Percentiles rank a stretch among this genome's conserved stretches.
Evolutionary conservation across 257 asterid species (phyloP).

Genomic region (Solanum verrucosum): DNA sequence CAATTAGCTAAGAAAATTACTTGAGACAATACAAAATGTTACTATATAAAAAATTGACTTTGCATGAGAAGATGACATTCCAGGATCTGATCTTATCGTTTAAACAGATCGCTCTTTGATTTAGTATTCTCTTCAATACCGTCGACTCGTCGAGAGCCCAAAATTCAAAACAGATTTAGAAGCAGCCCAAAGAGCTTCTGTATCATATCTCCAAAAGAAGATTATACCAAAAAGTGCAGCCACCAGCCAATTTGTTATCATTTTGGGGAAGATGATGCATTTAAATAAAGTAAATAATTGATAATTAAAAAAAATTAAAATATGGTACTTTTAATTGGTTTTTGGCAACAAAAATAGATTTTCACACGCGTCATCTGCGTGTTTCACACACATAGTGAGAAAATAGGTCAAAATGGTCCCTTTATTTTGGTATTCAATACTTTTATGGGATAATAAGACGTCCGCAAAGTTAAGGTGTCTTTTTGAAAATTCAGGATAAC

Average conservation of each 20-base stretch:
- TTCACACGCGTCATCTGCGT: no score
- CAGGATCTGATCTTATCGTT: constrained; percentile 61
- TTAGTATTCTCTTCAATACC: constrained; percentile 42
- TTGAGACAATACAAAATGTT: constrained; percentile 33
- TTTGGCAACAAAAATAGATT: no score
- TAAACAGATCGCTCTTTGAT: constrained; percentile 63
- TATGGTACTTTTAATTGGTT: no score
- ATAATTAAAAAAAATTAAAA: no score
- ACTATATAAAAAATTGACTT: constrained; percentile 48
- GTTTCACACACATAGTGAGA: no score
- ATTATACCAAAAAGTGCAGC: constrained; percentile 19
- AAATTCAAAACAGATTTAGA: constrained; percentile 52
- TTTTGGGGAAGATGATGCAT: no score
- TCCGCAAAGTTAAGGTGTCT: no score
- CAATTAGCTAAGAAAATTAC: constrained; percentile 21
- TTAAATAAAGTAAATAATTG: no score
- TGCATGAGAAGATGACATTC: constrained; percentile 92
- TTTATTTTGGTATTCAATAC: no score
- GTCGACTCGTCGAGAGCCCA: constrained; percentile 15
- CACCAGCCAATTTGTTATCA: constrained; percentile 29
- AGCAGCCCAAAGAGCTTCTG: constrained; percentile 58
- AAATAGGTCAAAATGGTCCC: no score
- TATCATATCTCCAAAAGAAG: constrained; percentile 59
- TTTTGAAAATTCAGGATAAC: no score
- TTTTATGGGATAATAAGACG: no score